Percentiles rank a stretch among this genome's conserved stretches.
Evolutionary conservation across 371 early-diverging fungal species (phyloP).

Genomic region (Umbelopsis sp.): DNA sequence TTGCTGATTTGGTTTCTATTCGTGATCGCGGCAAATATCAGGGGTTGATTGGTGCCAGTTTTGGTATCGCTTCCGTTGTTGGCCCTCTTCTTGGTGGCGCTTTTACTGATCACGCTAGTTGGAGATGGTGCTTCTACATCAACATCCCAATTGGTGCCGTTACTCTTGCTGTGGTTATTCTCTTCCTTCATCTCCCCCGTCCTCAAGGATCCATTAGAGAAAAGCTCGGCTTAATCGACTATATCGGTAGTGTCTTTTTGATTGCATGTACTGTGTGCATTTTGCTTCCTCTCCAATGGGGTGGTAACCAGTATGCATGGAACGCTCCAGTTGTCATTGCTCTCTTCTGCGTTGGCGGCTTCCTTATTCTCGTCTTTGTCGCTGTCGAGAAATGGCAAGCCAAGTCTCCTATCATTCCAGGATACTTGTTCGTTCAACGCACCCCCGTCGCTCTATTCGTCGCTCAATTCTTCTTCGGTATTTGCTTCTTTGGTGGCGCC

Average conservation of each 20-base stretch:
- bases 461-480: conserved; percentile 55
- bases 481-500: conserved; percentile 46
- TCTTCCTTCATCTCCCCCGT: conserved; percentile 53
- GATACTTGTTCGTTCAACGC: conserved; percentile 46
- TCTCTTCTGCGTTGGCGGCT: conserved; percentile 44
- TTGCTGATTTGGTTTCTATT: conserved; percentile 62
- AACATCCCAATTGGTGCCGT: conserved; percentile 59
- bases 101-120: conserved; percentile 23
- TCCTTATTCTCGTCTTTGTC: conserved; percentile 33
- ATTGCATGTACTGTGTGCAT: conserved; percentile 50
- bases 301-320: conserved; percentile 60
- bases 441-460: conserved; percentile 46
- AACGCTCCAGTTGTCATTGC: conserved; percentile 46
- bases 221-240: conserved; percentile 58
- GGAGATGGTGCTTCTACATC: conserved; percentile 55
- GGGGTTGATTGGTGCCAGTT: conserved; percentile 53
- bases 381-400: conserved; percentile 44
- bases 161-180: conserved; percentile 40
- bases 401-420: conserved; percentile 53
- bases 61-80: conserved; percentile 53
- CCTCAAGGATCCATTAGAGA: conserved; percentile 38
- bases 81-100: conserved; percentile 46
- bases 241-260: conserved; percentile 56
- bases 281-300: conserved; percentile 64
- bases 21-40: conserved; percentile 36